Percentiles rank a stretch among this genome's conserved stretches.
phyloP scores from a whole-genome alignment of 1,139 yeast genomes.

The Debaryomyces robertsiae region DNA sequence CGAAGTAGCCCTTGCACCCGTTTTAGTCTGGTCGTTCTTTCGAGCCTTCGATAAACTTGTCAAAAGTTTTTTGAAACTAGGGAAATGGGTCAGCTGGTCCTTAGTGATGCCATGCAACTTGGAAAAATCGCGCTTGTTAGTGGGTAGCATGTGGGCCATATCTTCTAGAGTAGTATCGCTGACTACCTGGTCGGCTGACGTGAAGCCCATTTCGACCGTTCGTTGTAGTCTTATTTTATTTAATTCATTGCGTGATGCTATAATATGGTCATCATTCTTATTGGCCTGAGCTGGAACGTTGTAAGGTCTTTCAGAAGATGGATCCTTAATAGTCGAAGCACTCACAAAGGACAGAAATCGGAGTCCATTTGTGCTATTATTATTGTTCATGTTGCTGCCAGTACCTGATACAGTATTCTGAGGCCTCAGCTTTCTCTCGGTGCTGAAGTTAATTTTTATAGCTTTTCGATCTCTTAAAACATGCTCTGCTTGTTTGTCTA shows the following conservation, averaged over 20 bases:
- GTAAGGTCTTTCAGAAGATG: not conserved
- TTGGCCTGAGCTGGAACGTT: not conserved
- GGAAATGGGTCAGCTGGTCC: conserved; percentile 46
- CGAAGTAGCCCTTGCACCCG: conserved; percentile 11
- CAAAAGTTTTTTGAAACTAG: conserved; percentile 48
- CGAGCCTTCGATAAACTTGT: conserved; percentile 38
- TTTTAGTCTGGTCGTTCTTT: conserved; percentile 19
- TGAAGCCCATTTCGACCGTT: conserved; percentile 43
- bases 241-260: conserved; percentile 44
- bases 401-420: not conserved
- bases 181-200: conserved; percentile 45
- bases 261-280: conserved; percentile 28
- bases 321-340: conserved; percentile 17
- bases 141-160: conserved; percentile 59
- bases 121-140: conserved; percentile 52
- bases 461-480: conserved; percentile 48
- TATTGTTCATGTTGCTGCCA: conserved; percentile 3
- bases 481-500: conserved; percentile 55
- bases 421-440: conserved; percentile 7
- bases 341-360: conserved; percentile 28
- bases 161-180: conserved; percentile 54
- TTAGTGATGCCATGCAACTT: conserved; percentile 41
- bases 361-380: not conserved
- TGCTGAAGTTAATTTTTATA: conserved; percentile 40
- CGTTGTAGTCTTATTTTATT: conserved; percentile 46